These are phyloP conservation scores for Talaromyces trachyspermus DNA, from an alignment of 495 filamentous ascomycete species.

Conservation along the genomic window DNA sequence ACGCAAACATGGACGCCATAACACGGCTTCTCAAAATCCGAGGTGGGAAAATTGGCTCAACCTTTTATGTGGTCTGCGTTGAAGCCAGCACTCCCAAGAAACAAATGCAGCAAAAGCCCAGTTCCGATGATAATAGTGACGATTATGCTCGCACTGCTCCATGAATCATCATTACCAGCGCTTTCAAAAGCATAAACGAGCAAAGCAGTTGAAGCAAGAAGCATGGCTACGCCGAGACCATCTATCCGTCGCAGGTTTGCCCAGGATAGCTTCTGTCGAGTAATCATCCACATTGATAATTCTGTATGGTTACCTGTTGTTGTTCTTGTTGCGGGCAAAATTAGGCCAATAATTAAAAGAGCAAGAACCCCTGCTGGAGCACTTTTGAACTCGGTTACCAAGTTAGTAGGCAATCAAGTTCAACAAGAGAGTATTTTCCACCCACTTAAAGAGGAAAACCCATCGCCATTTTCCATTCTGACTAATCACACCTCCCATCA, in stretches of 20 bases:
- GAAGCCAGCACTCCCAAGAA: slow-evolving; percentile 20
- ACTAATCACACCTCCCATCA: slow-evolving; percentile 35
- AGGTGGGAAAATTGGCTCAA: slow-evolving; percentile 11
- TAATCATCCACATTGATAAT: no score
- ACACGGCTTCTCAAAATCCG: slow-evolving; percentile 8
- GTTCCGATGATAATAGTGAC: slow-evolving; percentile 22
- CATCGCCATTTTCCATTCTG: slow-evolving; percentile 36
- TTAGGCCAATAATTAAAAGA: no score
- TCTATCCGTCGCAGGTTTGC: slow-evolving; percentile 25
- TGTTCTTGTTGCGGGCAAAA: no score
- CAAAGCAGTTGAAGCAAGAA: slow-evolving; percentile 43
- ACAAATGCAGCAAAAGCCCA: slow-evolving; percentile 18
- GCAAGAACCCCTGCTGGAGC: no score
- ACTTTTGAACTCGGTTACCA: no score
- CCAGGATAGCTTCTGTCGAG: not conserved
- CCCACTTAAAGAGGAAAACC: slow-evolving; percentile 35
- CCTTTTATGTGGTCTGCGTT: not conserved
- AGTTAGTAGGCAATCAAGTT: no score
- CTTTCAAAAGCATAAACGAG: slow-evolving; percentile 48
- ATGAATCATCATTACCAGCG: slow-evolving; percentile 33
- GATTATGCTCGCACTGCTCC: slow-evolving; percentile 29
- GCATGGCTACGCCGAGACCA: slow-evolving; percentile 39
- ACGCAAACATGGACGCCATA: slow-evolving; percentile 3
- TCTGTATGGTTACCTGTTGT: no score
- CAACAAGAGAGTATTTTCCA: no score